A percentile compares a stretch with the other conserved stretches of the same genome.
Conservation (phyloP, 1,284 basidiomycete genomes). For the Tilletia caries region DNA sequence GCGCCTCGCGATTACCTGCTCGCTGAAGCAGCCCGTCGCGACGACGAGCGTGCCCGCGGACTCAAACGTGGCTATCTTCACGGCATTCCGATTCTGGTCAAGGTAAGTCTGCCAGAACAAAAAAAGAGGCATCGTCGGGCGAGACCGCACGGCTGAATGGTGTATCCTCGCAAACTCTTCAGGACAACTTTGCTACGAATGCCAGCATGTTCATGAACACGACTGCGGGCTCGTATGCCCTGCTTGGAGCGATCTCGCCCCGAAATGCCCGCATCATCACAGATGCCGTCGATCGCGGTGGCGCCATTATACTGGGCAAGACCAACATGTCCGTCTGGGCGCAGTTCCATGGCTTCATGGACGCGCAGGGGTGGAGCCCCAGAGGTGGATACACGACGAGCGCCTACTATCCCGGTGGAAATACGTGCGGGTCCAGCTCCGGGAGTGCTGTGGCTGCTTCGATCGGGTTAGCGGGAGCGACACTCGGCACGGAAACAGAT, state of each 20-base stretch:
- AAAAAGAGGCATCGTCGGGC: too few relatives aligned
- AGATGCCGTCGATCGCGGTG: slow-evolving; percentile 59
- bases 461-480: slow-evolving; percentile 64
- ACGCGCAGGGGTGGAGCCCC: slow-evolving; percentile 66
- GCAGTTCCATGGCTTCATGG: slow-evolving; percentile 58
- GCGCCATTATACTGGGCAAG: slow-evolving; percentile 65
- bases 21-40: slow-evolving; percentile 58
- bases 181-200: slow-evolving; percentile 66
- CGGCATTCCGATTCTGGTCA: slow-evolving; percentile 68
- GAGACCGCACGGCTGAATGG: not conserved
- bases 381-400: slow-evolving; percentile 65
- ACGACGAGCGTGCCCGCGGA: slow-evolving; percentile 59
- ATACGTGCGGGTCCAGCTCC: slow-evolving; percentile 67
- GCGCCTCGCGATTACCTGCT: slow-evolving; percentile 59
- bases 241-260: slow-evolving; percentile 60
- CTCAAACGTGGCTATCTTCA: slow-evolving; percentile 64
- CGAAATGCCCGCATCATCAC: slow-evolving; percentile 65
- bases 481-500: slow-evolving; percentile 65
- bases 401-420: slow-evolving; percentile 64
- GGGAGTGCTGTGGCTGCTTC: slow-evolving; percentile 65
- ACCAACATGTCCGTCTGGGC: slow-evolving; percentile 52
- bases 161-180: not conserved
- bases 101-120: slow-evolving; percentile 39
- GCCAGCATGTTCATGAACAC: slow-evolving; percentile 64
- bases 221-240: slow-evolving; percentile 58